Evolutionary conservation across 441 rosid genomes (phyloP).

Genomic region (Mallotus japonicus): DNA sequence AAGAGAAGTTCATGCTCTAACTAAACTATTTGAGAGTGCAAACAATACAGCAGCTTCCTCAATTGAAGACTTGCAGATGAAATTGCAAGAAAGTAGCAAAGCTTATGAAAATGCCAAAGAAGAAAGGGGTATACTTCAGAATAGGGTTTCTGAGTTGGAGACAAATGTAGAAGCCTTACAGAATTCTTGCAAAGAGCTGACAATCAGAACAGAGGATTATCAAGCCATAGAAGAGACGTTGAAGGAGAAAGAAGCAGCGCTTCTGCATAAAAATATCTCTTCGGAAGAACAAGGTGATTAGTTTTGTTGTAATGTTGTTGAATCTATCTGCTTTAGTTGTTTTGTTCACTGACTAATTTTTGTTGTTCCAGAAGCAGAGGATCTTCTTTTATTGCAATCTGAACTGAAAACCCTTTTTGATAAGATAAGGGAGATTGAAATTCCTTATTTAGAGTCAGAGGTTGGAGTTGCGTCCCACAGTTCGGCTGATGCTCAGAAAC

Average conservation of each 20-base stretch:
- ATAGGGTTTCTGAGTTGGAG: slow-evolving; percentile 57
- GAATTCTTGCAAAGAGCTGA: slow-evolving; percentile 49
- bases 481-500: slow-evolving; percentile 55
- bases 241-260: slow-evolving; percentile 59
- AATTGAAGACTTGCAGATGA: slow-evolving; percentile 61
- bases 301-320: slow-evolving; percentile 14
- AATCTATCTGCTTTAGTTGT: slow-evolving; percentile 20
- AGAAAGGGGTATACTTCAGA: slow-evolving; percentile 56
- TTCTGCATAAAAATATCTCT: slow-evolving; percentile 30
- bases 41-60: slow-evolving; percentile 48
- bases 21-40: slow-evolving; percentile 52
- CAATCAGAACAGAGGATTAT: slow-evolving; percentile 44
- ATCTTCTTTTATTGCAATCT: slow-evolving; percentile 45
- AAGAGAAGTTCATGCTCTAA: slow-evolving; percentile 38
- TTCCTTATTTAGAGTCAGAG: slow-evolving; percentile 40
- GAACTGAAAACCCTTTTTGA: slow-evolving; percentile 56
- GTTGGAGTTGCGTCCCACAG: slow-evolving; percentile 38
- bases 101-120: slow-evolving; percentile 41
- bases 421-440: slow-evolving; percentile 51
- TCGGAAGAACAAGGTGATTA: slow-evolving; percentile 49
- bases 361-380: slow-evolving; percentile 52
- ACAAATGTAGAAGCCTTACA: slow-evolving; percentile 46
- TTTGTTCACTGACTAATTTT: slow-evolving; percentile 22
- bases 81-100: slow-evolving; percentile 41
- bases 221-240: slow-evolving; percentile 48